Evolutionary conservation across 257 asterid species (phyloP).

Genomic region (Solanum raphanifolium): DNA sequence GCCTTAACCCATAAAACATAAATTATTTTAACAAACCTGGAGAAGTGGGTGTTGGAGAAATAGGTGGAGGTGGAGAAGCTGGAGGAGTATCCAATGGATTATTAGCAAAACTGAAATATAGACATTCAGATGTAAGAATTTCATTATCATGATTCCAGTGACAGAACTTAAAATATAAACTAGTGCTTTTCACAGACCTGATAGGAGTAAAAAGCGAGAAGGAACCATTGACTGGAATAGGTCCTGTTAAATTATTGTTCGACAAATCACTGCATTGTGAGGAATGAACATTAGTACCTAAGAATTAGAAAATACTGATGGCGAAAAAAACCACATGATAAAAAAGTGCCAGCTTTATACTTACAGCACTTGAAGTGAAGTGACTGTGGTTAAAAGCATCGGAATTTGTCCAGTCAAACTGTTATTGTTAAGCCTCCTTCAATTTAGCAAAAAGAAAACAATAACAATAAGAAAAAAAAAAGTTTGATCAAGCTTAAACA

Average conservation of each 20-base stretch:
- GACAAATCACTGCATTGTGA: conserved; percentile 83
- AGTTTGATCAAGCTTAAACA: neutral
- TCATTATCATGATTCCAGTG: conserved; percentile 2
- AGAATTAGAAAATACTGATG: neutral
- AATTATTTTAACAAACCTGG: conserved; percentile 23
- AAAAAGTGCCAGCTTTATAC: conserved; percentile 19
- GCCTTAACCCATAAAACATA: neutral
- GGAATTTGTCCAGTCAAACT: conserved; percentile 73
- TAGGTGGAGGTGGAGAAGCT: conserved; percentile 66
- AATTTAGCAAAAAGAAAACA: neutral
- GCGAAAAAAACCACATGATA: neutral
- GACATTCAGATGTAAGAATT: conserved; percentile 14
- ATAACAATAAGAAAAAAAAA: neutral
- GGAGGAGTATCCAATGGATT: conserved; percentile 46
- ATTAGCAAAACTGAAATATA: conserved; percentile 48
- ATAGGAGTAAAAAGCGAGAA: conserved; percentile 86
- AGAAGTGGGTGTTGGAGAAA: conserved; percentile 41
- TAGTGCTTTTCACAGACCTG: conserved; percentile 42
- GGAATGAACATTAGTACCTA: conserved; percentile 4
- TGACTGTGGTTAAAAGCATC: conserved; percentile 39
- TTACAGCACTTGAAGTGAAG: conserved; percentile 94
- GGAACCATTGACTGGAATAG: conserved; percentile 78
- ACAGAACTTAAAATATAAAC: neutral
- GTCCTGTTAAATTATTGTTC: conserved; percentile 50
- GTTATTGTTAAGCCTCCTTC: conserved; percentile 98